Percentiles rank a stretch among this genome's conserved stretches.
Conservation (phyloP, 2,329 filamentous ascomycete genomes). For the Penicillium sp. region DNA sequence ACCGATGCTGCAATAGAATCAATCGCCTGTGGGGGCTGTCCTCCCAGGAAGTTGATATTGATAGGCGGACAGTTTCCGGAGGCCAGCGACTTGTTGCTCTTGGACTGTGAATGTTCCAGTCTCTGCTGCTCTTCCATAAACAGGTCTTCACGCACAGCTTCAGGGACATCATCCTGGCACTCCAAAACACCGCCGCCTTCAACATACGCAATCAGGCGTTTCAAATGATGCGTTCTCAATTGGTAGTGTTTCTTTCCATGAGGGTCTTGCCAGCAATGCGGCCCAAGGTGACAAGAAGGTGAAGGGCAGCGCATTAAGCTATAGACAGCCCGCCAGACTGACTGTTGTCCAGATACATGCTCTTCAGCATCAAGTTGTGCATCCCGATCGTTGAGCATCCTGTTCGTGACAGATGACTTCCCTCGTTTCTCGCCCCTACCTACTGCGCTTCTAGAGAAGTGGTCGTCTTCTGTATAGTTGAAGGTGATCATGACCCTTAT, state of each 20-base stretch:
- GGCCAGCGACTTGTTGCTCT: slow-evolving; percentile 4
- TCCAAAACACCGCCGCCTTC: slow-evolving; percentile 5
- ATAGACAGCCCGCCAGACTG: slow-evolving; percentile 15
- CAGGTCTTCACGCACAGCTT: slow-evolving; percentile 11
- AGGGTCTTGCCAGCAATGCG: slow-evolving; percentile 16
- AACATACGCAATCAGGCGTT: slow-evolving; percentile 6
- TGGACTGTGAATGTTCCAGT: slow-evolving; percentile 6
- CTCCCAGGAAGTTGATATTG: slow-evolving; percentile 10
- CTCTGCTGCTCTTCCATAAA: slow-evolving; percentile 10
- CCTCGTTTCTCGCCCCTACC: slow-evolving; percentile 10
- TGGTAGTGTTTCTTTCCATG: slow-evolving; percentile 16
- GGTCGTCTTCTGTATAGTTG: slow-evolving; percentile 7
- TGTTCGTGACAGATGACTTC: slow-evolving; percentile 10
- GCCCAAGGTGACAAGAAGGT: slow-evolving; percentile 11
- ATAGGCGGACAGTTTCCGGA: slow-evolving; percentile 6
- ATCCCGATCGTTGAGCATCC: slow-evolving; percentile 12
- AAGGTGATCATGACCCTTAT: slow-evolving; percentile 8
- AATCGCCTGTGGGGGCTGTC: background rate
- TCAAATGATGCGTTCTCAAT: slow-evolving; percentile 9
- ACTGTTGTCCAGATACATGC: slow-evolving; percentile 5
- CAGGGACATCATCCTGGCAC: slow-evolving; percentile 8
- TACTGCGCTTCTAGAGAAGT: background rate
- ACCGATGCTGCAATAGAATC: background rate
- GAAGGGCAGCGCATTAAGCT: slow-evolving; percentile 7
- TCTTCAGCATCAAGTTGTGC: slow-evolving; percentile 12